These are phyloP conservation scores for Candida chilensis DNA, from an alignment of 805 yeast genomes.

Conservation along the genomic window DNA sequence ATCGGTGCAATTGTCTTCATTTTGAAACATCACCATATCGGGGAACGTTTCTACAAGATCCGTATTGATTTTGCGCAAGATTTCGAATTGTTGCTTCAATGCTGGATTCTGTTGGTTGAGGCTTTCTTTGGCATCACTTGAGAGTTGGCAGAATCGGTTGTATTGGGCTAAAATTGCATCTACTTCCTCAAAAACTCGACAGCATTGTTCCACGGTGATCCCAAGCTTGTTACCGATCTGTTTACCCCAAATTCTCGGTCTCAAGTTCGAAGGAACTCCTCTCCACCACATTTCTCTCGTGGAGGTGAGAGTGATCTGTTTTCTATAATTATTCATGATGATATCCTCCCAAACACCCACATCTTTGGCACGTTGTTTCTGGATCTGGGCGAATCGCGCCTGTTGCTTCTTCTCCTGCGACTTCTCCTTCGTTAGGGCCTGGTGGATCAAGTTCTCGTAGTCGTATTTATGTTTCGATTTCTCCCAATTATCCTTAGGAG, in stretches of 20 bases:
- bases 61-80: constrained; percentile 3
- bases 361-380: constrained; percentile 26
- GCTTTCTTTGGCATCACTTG: no score
- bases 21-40: constrained; percentile 23
- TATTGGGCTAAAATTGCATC: constrained; percentile 1
- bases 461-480: constrained; percentile 43
- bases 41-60: constrained; percentile 21
- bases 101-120: no score
- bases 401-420: constrained; percentile 17
- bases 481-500: constrained; percentile 53
- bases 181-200: background rate
- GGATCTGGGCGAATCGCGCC: constrained; percentile 16
- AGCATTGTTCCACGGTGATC: constrained; percentile 5
- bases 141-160: no score
- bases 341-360: constrained; percentile 24
- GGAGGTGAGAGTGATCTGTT: constrained; percentile 20
- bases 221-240: constrained; percentile 25
- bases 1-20: constrained; percentile 6
- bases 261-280: constrained; percentile 35
- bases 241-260: constrained; percentile 43
- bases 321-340: constrained; percentile 24
- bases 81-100: no score
- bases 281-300: constrained; percentile 55
- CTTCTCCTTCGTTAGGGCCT: constrained; percentile 30
- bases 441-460: constrained; percentile 32